A percentile compares a stretch with the other conserved stretches of the same genome.
Evolutionary conservation across 805 yeast species (phyloP).

Genomic region (Pichia sporocuriosa): DNA sequence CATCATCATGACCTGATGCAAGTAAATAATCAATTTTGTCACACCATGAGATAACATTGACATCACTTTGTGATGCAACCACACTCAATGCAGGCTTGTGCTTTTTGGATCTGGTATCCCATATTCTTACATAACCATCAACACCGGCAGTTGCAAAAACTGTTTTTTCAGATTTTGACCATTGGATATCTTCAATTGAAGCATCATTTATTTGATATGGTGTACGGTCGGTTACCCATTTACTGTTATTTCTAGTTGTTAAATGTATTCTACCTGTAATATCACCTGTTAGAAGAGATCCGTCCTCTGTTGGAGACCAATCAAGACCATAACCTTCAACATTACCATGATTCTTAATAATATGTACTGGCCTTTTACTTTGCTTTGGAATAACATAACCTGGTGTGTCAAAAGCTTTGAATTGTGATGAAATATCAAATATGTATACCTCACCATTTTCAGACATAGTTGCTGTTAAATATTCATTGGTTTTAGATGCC

Average conservation of each 20-base stretch:
- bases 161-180: constrained; percentile 88
- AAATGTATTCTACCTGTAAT: constrained; percentile 73
- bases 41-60: constrained; percentile 96
- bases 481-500: constrained; percentile 66
- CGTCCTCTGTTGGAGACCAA: constrained; percentile 88
- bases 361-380: constrained; percentile 74
- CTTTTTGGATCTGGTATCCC: constrained; percentile 94
- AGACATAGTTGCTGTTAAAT: constrained; percentile 78
- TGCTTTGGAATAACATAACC: constrained; percentile 76
- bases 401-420: constrained; percentile 80
- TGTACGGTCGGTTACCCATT: constrained; percentile 81
- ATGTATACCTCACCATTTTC: constrained; percentile 88
- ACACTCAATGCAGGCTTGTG: constrained; percentile 87
- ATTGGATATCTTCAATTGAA: constrained; percentile 93
- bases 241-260: constrained; percentile 68
- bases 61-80: constrained; percentile 72
- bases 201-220: constrained; percentile 65
- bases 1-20: constrained; percentile 97
- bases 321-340: constrained; percentile 98
- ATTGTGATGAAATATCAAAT: constrained; percentile 74
- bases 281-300: constrained; percentile 85
- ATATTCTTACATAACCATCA: constrained; percentile 86
- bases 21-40: constrained; percentile 75
- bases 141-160: constrained; percentile 94
- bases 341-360: constrained; percentile 77